Percentiles rank a stretch among this genome's conserved stretches.
Evolutionary conservation across 2,329 filamentous ascomycete genomes (phyloP).

Genomic region (Amphichorda felina): DNA sequence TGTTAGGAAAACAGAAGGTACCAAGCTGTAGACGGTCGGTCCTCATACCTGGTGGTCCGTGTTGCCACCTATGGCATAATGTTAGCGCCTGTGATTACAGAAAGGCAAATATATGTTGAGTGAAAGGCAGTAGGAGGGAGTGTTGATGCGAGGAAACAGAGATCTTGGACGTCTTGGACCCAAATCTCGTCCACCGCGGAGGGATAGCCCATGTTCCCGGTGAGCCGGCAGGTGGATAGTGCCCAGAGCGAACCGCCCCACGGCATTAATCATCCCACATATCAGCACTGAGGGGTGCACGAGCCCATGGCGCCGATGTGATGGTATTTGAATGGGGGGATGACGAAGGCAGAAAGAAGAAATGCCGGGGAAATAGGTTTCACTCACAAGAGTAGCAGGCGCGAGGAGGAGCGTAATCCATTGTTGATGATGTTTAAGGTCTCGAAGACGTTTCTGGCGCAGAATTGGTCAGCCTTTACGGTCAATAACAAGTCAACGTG

Average conservation of each 20-base stretch:
- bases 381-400: slow-evolving; percentile 41
- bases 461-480: too few relatives aligned
- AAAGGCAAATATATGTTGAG: neutral
- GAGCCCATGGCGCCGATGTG: too few relatives aligned
- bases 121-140: neutral
- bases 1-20: neutral
- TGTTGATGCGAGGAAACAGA: neutral
- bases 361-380: neutral
- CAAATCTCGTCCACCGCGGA: too few relatives aligned
- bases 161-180: too few relatives aligned
- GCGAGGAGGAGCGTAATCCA: slow-evolving; percentile 9
- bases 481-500: too few relatives aligned
- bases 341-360: neutral
- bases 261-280: too few relatives aligned
- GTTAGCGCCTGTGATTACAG: neutral
- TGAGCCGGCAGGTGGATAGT: too few relatives aligned
- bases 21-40: neutral
- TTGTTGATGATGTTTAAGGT: neutral
- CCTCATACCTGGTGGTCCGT: slow-evolving; percentile 57
- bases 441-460: too few relatives aligned
- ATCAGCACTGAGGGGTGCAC: neutral
- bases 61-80: slow-evolving; percentile 10
- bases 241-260: too few relatives aligned
- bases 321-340: too few relatives aligned
- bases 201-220: too few relatives aligned